Base-by-base conservation (phyloP, 768 basidiomycete species). In the Infundibulicybe gibba region DNA sequence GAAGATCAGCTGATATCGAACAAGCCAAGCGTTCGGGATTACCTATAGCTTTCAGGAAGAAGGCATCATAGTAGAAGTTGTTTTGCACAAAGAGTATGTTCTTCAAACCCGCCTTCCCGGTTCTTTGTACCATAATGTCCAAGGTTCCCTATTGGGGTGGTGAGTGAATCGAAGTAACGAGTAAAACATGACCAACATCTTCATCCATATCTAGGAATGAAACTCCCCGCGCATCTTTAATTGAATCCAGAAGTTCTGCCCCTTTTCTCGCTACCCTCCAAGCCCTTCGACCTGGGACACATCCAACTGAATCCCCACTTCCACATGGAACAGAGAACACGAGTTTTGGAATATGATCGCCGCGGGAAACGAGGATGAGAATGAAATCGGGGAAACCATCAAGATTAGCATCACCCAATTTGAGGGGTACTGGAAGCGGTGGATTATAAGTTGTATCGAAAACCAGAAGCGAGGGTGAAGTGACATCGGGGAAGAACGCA, bases 11-110 rank as follows among this genome's bases (percentile, higher is more conserved):
- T 25, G 25, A 25, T 25, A 8, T 25, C 8, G 25, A 25, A 8
- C 4, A 25, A 25, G 25, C 25, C 8, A 8, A 25, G 8, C 8
- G 25, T 25, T 25, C 25, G 25, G 8, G 66, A 82, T 38, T 37
- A 95, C 94, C 87, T 37, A 94, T 89, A 2, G 97, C 92, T 61
- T 97, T 97, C 44, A 98, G 74, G 79, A 98, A 99, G 73, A 99
- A 99, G 0, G 97, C 95, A 54, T 99, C 97, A 60, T 94, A 94
- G 58, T 95, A 98, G 58, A 94, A 90, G 63, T 97, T 98, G 60
- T 99, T 99, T 67, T 95, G 93, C 41, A 99, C 71, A 59, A 99
- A 95, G 4, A 81, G 58, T 14, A 90, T 67, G 34, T 76, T 80
- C 12, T 86, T 85, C 38, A 63, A 57, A 2, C 78, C 77, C 43